A percentile compares a stretch with the other conserved stretches of the same genome.
These are phyloP conservation scores for Solanum clarkiae DNA, from an alignment of 257 asterid genomes.

Conservation along the genomic window DNA sequence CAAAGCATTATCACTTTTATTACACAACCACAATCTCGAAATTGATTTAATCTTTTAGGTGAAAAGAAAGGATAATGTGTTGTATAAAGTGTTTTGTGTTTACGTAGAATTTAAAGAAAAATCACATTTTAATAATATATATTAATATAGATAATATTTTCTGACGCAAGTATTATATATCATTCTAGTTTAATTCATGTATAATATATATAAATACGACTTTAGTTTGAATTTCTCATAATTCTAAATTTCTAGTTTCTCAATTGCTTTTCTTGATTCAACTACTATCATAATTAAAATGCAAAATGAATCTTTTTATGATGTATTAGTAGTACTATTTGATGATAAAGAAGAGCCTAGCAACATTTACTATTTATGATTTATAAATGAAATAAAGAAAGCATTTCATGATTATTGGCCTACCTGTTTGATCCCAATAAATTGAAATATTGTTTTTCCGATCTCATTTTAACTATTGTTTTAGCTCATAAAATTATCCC, in stretches of 20 bases:
- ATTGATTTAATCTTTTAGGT: background rate
- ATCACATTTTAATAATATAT: background rate
- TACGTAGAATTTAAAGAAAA: background rate
- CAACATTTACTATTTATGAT: background rate
- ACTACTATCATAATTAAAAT: background rate
- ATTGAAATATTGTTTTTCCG: background rate
- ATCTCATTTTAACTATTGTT: background rate
- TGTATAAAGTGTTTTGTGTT: background rate
- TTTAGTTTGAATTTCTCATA: background rate
- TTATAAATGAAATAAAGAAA: background rate
- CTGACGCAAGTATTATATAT: background rate
- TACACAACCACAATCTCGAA: background rate
- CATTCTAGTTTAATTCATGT: no score
- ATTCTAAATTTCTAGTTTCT: no score
- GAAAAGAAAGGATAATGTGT: background rate
- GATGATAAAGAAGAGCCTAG: background rate
- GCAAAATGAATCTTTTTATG: background rate
- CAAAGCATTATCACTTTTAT: background rate
- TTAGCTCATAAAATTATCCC: background rate
- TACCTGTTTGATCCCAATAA: background rate
- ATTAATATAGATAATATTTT: background rate
- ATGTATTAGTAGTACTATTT: no score
- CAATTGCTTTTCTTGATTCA: background rate
- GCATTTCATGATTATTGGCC: background rate
- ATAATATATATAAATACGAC: no score